Evolutionary conservation across 148 eudicot species (phyloP).

Genomic region (Polygonum aviculare): DNA sequence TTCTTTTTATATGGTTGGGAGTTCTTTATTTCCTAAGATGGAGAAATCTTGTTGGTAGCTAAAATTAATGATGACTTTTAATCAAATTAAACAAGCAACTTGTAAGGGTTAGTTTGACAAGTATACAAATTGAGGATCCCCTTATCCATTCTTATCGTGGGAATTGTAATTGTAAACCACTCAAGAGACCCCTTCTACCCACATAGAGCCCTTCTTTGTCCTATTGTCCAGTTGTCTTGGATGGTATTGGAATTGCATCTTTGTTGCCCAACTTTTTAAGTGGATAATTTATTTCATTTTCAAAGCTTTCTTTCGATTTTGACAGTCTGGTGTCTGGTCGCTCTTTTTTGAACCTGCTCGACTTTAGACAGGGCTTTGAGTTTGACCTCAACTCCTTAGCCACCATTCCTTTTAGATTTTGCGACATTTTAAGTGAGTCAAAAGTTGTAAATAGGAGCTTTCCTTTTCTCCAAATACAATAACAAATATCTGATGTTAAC

Average conservation of each 20-base stretch:
- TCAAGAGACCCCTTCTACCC: constrained; percentile 4
- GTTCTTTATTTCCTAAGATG: background rate
- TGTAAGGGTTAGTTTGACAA: background rate
- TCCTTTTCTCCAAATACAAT: background rate
- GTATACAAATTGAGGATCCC: background rate
- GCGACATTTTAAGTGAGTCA: background rate
- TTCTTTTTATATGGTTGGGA: too few relatives aligned
- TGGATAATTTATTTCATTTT: background rate
- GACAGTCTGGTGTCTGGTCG: background rate
- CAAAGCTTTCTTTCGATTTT: background rate
- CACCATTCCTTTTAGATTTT: constrained; percentile 4
- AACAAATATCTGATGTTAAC: too few relatives aligned
- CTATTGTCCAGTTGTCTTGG: constrained; percentile 10
- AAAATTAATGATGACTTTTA: background rate
- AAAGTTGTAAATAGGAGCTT: background rate
- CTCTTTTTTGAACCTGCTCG: background rate
- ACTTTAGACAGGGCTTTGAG: constrained; percentile 3
- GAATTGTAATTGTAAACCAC: constrained; percentile 2
- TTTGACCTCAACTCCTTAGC: background rate
- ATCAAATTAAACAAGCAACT: background rate
- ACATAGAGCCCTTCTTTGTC: background rate
- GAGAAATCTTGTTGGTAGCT: constrained; percentile 3
- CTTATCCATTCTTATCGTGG: background rate
- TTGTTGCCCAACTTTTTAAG: background rate
- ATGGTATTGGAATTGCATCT: background rate